Evolutionary conservation across 73 alveolate species (phyloP), one percentile per base, ranked within the genome.

Genomic region (Paramecium primaurelia): DNA sequence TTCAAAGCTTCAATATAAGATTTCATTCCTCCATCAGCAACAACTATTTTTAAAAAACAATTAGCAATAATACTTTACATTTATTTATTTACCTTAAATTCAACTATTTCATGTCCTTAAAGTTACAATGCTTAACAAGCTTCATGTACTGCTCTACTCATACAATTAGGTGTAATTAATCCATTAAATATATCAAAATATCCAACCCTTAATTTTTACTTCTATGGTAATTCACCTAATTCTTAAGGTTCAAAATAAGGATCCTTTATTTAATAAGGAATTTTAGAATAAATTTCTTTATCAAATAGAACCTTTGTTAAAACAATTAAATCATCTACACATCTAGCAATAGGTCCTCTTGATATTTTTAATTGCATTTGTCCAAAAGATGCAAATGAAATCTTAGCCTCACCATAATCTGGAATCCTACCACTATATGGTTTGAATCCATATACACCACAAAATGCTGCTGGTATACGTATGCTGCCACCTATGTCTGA

Each of bases 401-500:
- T 12, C 10, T 92, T 77, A 6, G 25, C 32, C 32, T 71, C 89
- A 14, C 96, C 97, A 34, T 20, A 12, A 22, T 34, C 77, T 8
- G 95, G 75, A 26, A 92, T 75, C 86, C 97, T 93, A 64, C 96
- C 77, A 20, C 92, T 40, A 34, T 95, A 71, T 3, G 97, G 95
- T 85, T 93, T 95, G 58, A 95, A 85, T 45, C 97, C 96, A 84
- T 28, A 88, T 47, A 96, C 88, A 28, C 99, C 97, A 44, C 91
- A 47, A 77, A 93, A 95, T 32, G 84, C 73, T 1, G 97, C 93
- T 26, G 99, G 97, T 14, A 93, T 88, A 84, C 99, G 92, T 1
- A 95, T 83, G 60, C 96, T 91, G 1, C 99, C 99, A 5, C 96
- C 99, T 16, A 95, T 36, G 80, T 96, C 99, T 18, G 96, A 86